Evolutionary conservation across 345 rosid genomes (phyloP).

Genomic region (Pistacia integerrima): DNA sequence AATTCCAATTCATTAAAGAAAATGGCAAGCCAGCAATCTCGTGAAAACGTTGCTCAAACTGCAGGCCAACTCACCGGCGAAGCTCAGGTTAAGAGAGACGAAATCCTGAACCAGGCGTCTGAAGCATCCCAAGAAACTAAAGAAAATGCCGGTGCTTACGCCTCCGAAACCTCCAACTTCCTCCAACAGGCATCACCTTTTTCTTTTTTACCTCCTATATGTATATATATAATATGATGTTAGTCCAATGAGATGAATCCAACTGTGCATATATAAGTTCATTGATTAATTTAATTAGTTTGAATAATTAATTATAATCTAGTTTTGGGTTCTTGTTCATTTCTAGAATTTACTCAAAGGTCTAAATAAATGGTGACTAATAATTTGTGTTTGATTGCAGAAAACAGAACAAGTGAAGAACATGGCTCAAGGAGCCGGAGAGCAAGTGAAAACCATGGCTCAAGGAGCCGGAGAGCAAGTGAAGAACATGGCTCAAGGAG

Average conservation of each 20-base stretch:
- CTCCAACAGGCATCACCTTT: slow-evolving; percentile 23
- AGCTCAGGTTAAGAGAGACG: slow-evolving; percentile 18
- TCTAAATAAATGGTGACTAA: too few species aligned
- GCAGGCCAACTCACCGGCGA: slow-evolving; percentile 14
- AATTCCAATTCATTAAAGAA: not conserved
- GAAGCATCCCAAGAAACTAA: slow-evolving; percentile 5
- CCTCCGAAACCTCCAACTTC: slow-evolving; percentile 25
- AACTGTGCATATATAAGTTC: too few species aligned
- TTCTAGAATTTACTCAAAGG: not conserved
- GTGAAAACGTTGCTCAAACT: not conserved
- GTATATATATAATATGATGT: too few species aligned
- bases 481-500: slow-evolving; percentile 36
- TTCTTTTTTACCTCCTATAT: not conserved
- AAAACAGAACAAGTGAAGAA: slow-evolving; percentile 33
- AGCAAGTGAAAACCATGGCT: slow-evolving; percentile 34
- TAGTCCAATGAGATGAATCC: too few species aligned
- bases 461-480: slow-evolving; percentile 34
- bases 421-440: slow-evolving; percentile 35
- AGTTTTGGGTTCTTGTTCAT: not conserved
- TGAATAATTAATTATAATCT: too few species aligned
- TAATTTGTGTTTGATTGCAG: slow-evolving; percentile 13
- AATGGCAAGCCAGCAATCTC: slow-evolving; percentile 16
- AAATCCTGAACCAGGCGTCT: slow-evolving; percentile 4
- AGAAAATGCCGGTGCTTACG: not conserved
- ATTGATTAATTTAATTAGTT: too few species aligned